Conservation (phyloP, 2,329 filamentous ascomycete species). For the Trichophyton schoenleinii region DNA sequence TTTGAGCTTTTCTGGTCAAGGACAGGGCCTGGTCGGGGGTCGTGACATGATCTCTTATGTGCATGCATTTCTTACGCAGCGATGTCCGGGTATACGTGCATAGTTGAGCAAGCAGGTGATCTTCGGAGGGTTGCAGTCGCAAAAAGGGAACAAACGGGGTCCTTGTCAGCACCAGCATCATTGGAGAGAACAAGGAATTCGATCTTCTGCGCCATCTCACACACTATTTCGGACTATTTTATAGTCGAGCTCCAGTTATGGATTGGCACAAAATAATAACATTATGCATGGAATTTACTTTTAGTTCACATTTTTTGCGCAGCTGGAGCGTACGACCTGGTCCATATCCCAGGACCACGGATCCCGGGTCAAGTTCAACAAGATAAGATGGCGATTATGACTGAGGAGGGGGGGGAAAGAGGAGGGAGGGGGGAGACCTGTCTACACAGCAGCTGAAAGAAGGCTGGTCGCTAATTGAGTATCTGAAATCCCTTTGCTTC, state of each 20-base stretch:
- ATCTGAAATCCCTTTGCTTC: background rate
- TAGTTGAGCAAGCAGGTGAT: background rate
- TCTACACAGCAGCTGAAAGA: background rate
- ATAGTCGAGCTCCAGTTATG: background rate
- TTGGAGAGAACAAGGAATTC: background rate
- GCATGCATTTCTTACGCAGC: no score
- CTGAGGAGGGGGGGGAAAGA: background rate
- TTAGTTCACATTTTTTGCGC: background rate
- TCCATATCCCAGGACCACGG: background rate
- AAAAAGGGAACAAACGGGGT: background rate
- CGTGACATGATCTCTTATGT: no score
- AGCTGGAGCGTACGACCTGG: background rate
- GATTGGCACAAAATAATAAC: background rate
- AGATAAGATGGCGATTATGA: background rate
- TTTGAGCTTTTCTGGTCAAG: background rate
- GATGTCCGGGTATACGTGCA: no score
- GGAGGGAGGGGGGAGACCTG: background rate
- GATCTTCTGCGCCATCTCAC: background rate
- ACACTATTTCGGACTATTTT: constrained; percentile 2
- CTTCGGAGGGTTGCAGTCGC: background rate
- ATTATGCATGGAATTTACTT: background rate
- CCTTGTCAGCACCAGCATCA: background rate
- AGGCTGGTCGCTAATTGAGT: background rate
- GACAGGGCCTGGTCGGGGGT: background rate
- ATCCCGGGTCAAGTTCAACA: background rate